Conservation (phyloP, 2,329 filamentous ascomycete species). For the Neoarthrinium moseri region DNA sequence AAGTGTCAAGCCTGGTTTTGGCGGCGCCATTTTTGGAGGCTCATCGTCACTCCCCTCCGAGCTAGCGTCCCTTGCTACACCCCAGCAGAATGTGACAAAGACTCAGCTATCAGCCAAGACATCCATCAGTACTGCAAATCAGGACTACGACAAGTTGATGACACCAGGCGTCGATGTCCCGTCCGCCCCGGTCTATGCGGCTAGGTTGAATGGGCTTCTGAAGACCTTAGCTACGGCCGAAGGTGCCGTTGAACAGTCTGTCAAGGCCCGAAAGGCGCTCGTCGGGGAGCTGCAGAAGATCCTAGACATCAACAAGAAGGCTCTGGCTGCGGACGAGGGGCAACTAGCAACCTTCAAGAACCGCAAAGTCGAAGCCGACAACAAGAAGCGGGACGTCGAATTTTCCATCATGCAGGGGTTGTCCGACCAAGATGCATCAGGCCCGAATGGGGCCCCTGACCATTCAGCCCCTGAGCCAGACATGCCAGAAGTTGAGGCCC, state of each 20-base stretch:
- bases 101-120: conserved; percentile 66
- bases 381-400: conserved; percentile 85
- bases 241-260: conserved; percentile 82
- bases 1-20: conserved; percentile 48
- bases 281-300: conserved; percentile 81
- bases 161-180: conserved; percentile 68
- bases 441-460: conserved; percentile 43
- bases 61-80: conserved; percentile 70
- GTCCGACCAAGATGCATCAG: conserved; percentile 53
- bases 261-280: conserved; percentile 78
- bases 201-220: conserved; percentile 82
- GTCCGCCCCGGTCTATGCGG: conserved; percentile 86
- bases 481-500: conserved; percentile 78
- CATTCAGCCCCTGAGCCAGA: conserved; percentile 58
- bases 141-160: conserved; percentile 82
- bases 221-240: conserved; percentile 88
- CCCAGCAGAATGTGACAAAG: conserved; percentile 74
- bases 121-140: conserved; percentile 67
- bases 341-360: conserved; percentile 61
- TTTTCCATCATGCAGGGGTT: conserved; percentile 86
- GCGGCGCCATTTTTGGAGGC: conserved; percentile 68
- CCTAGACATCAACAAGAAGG: conserved; percentile 68
- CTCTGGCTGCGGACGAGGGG: conserved; percentile 68
- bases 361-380: conserved; percentile 72
- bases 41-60: conserved; percentile 68